A percentile compares a stretch with the other conserved stretches of the same genome.
Conservation (phyloP, 306 rosid species). For the Boehmeria nivea region DNA sequence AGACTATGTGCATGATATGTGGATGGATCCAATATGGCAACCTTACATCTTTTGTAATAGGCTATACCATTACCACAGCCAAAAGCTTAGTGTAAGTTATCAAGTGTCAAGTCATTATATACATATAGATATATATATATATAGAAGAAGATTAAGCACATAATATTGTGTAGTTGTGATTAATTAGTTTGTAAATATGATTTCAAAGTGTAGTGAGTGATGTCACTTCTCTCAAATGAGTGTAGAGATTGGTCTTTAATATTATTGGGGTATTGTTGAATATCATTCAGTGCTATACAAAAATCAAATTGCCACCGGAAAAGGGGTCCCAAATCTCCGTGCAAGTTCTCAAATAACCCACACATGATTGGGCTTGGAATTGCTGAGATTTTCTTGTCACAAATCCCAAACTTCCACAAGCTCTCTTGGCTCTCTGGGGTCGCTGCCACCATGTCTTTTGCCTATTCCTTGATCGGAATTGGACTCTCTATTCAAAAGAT, state of each 20-base stretch:
- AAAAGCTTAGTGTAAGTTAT: conserved; percentile 26
- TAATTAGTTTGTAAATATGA: no score
- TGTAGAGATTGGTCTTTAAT: no score
- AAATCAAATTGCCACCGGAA: conserved; percentile 39
- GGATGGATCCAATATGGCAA: conserved; percentile 27
- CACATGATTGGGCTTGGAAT: conserved; percentile 53
- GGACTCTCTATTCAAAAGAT: conserved; percentile 44
- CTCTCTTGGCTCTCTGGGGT: conserved; percentile 42
- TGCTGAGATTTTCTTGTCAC: conserved; percentile 43
- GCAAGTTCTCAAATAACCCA: conserved; percentile 44
- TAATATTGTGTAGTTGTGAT: no score
- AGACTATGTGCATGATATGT: conserved; percentile 16
- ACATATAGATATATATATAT: background rate
- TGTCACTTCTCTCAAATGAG: no score
- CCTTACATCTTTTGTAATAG: conserved; percentile 17
- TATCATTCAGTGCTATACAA: conserved; percentile 40
- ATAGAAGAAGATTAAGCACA: no score
- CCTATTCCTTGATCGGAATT: conserved; percentile 39
- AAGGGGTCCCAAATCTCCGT: conserved; percentile 17
- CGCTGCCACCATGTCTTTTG: conserved; percentile 52
- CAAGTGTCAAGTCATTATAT: background rate
- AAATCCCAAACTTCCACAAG: conserved; percentile 46
- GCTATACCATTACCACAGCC: conserved; percentile 26
- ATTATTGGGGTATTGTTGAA: no score
- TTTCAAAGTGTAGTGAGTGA: no score